These are phyloP conservation scores for Colletotrichum sp. DNA, from an alignment of 2,329 filamentous ascomycete species.

Conservation along the genomic window DNA sequence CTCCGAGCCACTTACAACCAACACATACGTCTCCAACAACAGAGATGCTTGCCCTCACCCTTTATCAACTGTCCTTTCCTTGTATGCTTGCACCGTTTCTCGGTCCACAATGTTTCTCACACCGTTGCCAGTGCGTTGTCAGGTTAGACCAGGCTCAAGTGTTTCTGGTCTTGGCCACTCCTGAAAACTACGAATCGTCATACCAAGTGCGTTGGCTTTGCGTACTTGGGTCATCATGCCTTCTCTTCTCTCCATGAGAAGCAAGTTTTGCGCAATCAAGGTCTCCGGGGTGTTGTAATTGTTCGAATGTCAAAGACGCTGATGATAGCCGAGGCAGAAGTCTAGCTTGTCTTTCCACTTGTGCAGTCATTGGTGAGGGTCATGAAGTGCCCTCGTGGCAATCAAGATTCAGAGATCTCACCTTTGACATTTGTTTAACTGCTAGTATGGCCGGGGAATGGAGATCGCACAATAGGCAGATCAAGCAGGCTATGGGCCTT, in stretches of 20 bases:
- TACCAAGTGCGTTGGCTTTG: too few relatives aligned
- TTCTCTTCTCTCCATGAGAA: neutral
- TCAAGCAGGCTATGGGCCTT: too few relatives aligned
- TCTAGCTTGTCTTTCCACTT: neutral
- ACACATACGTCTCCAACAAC: neutral
- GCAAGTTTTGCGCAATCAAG: neutral
- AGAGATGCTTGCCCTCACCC: neutral
- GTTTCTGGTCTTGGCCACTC: neutral
- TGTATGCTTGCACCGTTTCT: neutral
- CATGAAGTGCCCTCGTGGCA: too few relatives aligned
- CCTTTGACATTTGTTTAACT: too few relatives aligned
- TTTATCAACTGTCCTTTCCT: neutral
- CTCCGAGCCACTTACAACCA: neutral
- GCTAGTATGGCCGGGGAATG: too few relatives aligned
- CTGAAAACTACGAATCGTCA: too few relatives aligned
- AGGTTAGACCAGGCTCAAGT: neutral
- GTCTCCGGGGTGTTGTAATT: neutral
- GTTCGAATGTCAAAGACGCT: neutral
- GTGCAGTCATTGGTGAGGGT: neutral
- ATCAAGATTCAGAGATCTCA: too few relatives aligned
- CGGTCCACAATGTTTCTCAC: neutral
- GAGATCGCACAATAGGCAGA: neutral
- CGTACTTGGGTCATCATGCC: too few relatives aligned
- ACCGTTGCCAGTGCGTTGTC: neutral
- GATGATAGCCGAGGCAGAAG: neutral